Base-by-base conservation (phyloP, 1,284 basidiomycete species). In the Tilletiopsis washingtonensis region DNA sequence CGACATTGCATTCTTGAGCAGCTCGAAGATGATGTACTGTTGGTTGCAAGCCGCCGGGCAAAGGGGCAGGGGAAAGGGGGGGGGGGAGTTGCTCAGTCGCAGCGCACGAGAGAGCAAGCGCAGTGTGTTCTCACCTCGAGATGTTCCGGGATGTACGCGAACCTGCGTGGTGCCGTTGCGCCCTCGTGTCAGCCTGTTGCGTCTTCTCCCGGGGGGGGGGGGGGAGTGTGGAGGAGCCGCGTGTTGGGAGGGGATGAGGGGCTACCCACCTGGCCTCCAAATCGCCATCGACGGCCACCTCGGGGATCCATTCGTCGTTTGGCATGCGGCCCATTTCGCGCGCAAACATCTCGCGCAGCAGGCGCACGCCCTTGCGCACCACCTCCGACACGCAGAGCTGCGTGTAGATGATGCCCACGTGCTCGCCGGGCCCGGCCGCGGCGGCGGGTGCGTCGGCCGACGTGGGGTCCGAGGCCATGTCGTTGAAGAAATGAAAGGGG, bases 111-210 rank as follows among this genome's bases (percentile, higher is more conserved):
- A n/a, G n/a, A n/a, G n/a, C n/a, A n/a, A n/a, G n/a, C n/a, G n/a
- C n/a, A n/a, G n/a, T n/a, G n/a, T 4, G 23, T 25, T 5, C 19
- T 12, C 36, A 34, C 19, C 29, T 59, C 89, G 43, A 93, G 77
- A 74, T 93, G 89, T 69, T 91, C 88, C 34, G 82, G 80, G 56
- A 93, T 88, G 70, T 91, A 93, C 1, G 88, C 78, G 74, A 93
- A 89, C 49, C 76, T 34, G 29, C 29, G 9, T n/a, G n/a, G n/a
- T n/a, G n/a, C n/a, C n/a, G n/a, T n/a, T n/a, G n/a, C n/a, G n/a
- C n/a, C n/a, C n/a, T n/a, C n/a, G n/a, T n/a, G n/a, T n/a, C n/a
- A n/a, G n/a, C n/a, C n/a, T n/a, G n/a, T n/a, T n/a, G n/a, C n/a
- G n/a, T n/a, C n/a, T n/a, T n/a, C n/a, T n/a, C n/a, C n/a, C n/a